phyloP scores from a whole-genome alignment of 768 basidiomycete genomes.

The Russula dissimulans region DNA sequence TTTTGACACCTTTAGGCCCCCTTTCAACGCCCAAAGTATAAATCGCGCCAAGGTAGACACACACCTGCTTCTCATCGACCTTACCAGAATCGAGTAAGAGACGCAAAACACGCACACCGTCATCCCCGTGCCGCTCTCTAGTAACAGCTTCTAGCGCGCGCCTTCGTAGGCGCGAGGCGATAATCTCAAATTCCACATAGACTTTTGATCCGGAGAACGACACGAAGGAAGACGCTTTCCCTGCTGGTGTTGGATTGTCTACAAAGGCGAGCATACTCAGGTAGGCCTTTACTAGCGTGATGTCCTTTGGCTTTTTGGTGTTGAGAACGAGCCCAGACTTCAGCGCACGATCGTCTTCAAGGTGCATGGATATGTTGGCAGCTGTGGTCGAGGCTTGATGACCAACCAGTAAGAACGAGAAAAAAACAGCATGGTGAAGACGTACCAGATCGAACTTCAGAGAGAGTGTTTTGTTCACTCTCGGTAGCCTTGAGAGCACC shows the following conservation, averaged over 20 bases:
- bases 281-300: slow-evolving; percentile 66
- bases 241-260: slow-evolving; percentile 73
- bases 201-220: slow-evolving; percentile 55
- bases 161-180: slow-evolving; percentile 56
- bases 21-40: slow-evolving; percentile 4
- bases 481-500: slow-evolving; percentile 67
- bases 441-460: slow-evolving; percentile 58
- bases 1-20: slow-evolving; percentile 65
- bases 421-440: neutral
- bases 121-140: slow-evolving; percentile 72
- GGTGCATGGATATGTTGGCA: slow-evolving; percentile 51
- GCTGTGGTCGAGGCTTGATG: slow-evolving; percentile 54
- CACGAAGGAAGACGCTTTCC: slow-evolving; percentile 61
- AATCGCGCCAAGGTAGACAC: neutral
- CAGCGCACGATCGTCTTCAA: slow-evolving; percentile 56
- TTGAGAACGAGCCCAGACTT: slow-evolving; percentile 50
- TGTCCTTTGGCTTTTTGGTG: slow-evolving; percentile 41
- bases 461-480: slow-evolving; percentile 46
- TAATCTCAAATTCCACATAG: slow-evolving; percentile 70
- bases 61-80: slow-evolving; percentile 92
- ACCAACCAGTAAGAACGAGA: neutral
- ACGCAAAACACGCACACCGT: slow-evolving; percentile 74
- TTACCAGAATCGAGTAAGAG: slow-evolving; percentile 77
- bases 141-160: slow-evolving; percentile 70
- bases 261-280: slow-evolving; percentile 69